Conservation (phyloP, 345 rosid genomes). For the Eucalyptus tenuipes region DNA sequence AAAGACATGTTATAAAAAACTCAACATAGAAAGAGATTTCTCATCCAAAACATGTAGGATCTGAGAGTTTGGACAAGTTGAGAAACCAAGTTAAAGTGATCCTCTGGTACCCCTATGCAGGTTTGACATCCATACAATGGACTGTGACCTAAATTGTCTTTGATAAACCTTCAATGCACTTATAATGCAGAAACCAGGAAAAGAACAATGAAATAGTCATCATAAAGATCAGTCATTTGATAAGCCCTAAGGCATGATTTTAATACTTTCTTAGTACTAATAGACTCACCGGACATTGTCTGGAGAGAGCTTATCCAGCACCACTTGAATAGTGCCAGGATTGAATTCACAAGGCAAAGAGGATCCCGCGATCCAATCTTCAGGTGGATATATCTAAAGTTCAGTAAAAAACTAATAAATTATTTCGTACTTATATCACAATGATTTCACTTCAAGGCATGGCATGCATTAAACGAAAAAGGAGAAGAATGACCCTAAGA, state of each 20-base stretch:
- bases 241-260: background rate
- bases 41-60: background rate
- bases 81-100: background rate
- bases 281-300: slow-evolving; percentile 50
- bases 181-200: background rate
- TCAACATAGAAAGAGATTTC: background rate
- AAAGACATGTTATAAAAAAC: background rate
- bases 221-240: background rate
- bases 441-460: background rate
- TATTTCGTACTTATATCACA: background rate
- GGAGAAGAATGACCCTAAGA: background rate
- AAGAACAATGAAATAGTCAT: background rate
- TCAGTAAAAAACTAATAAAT: background rate
- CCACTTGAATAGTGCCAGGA: slow-evolving; percentile 42
- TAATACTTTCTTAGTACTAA: background rate
- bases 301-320: slow-evolving; percentile 58
- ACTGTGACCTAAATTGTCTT: background rate
- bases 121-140: background rate
- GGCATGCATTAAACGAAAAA: background rate
- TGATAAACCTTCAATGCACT: background rate
- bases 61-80: background rate
- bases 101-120: background rate
- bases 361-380: slow-evolving; percentile 78
- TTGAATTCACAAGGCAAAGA: slow-evolving; percentile 63
- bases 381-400: slow-evolving; percentile 54